Conservation (phyloP, 306 rosid species). For the Geum urbanum region DNA sequence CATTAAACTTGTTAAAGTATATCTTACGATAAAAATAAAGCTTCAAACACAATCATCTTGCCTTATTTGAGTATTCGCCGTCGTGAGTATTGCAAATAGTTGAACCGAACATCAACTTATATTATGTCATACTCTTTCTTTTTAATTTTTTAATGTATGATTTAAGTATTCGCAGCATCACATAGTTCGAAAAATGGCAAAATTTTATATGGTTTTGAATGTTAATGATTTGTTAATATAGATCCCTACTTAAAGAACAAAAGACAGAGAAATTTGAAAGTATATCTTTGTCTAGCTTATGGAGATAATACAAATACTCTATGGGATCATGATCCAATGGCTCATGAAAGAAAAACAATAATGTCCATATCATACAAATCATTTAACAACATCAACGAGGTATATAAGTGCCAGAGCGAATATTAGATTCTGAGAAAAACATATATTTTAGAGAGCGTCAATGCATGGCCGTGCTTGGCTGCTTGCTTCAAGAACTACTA, state of each 20-base stretch:
- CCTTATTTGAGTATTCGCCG: constrained; percentile 29
- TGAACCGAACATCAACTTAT: constrained; percentile 55
- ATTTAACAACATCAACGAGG: background rate
- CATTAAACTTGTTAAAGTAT: constrained; percentile 51
- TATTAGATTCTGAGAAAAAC: background rate
- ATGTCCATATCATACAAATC: background rate
- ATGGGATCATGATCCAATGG: constrained; percentile 11
- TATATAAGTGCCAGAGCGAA: background rate
- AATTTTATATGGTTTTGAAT: background rate
- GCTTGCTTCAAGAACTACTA: constrained; percentile 5
- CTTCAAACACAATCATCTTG: constrained; percentile 72
- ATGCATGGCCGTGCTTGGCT: background rate
- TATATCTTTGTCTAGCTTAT: background rate
- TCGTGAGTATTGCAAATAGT: constrained; percentile 29
- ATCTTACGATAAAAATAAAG: constrained; percentile 58
- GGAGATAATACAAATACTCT: background rate
- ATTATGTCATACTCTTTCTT: too few relatives aligned
- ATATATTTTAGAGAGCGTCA: constrained; percentile 16
- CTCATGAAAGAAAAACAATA: constrained; percentile 1
- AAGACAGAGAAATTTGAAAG: background rate
- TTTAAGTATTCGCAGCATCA: too few relatives aligned
- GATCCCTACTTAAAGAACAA: background rate
- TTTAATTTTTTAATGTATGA: too few relatives aligned
- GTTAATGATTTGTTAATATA: background rate
- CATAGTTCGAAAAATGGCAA: too few relatives aligned